Evolutionary conservation across 108 stramenopile species (phyloP).

Genomic region (Cyclotella choctawhatcheeana): DNA sequence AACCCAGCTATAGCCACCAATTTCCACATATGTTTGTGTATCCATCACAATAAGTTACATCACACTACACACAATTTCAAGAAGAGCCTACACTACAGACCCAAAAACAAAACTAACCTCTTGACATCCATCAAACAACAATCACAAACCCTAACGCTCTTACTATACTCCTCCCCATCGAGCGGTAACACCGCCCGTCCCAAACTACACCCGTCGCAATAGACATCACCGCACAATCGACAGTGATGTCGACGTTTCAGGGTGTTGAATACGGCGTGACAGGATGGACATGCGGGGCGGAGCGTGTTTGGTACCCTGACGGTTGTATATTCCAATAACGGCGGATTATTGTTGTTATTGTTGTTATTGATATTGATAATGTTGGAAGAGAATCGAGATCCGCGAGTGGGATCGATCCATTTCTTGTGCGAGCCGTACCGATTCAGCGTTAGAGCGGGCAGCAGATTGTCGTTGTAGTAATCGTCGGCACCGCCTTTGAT

Average conservation of each 20-base stretch:
- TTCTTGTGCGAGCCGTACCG: conserved; percentile 23
- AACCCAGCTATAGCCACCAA: background rate
- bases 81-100: background rate
- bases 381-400: background rate
- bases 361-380: background rate
- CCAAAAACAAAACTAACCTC: conserved; percentile 4
- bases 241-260: conserved; percentile 92
- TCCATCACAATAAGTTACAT: no score
- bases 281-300: conserved; percentile 63
- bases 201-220: conserved; percentile 84
- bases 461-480: no score
- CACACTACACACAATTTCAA: no score
- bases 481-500: background rate
- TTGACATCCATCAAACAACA: conserved; percentile 77
- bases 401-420: conserved; percentile 22
- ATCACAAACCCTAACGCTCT: conserved; percentile 79
- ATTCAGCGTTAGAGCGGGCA: conserved; percentile 21
- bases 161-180: conserved; percentile 70
- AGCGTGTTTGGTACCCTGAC: conserved; percentile 71
- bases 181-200: conserved; percentile 69
- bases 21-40: background rate
- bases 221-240: conserved; percentile 93
- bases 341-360: conserved; percentile 46
- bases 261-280: conserved; percentile 53
- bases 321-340: conserved; percentile 64